Evolutionary conservation across 768 basidiomycete genomes (phyloP), one percentile per base, ranked within the genome.

Genomic region (Suillus clintonianus): DNA sequence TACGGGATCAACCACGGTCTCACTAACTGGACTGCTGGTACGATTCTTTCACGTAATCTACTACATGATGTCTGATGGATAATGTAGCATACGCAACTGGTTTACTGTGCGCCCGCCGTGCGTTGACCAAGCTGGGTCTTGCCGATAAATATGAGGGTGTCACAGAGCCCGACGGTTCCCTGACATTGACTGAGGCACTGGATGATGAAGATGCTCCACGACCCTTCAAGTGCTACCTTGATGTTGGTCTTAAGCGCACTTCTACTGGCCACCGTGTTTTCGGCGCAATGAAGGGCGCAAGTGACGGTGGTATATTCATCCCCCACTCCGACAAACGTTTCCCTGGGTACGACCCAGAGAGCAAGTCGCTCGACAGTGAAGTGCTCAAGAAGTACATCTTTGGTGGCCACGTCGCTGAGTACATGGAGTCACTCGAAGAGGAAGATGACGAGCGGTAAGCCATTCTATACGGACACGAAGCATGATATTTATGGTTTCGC

Each of bases 401-500:
- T 71, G 96, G 94, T 76, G 96, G 96, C 59, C 97, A 99, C 77
- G 91, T 99, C 62, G 94, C 97, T 58, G 97, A 99, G 81, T 99
- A 99, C 85, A 99, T 99, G 97, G 94, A 99, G 82, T 92, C 89
- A 62, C 82, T 99, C 60, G 97, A 99, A 82, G 97, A 99, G 85
- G 97, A 99, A 83, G 97, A 99, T 75, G 97, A 99, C 72, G 97
- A 99, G 81, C 87, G 95, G 89, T 89, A 69, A 65, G 85, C 15
- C 11, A 13, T 42, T 62, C 50, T 24, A 13, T 22, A 55, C 59
- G 13, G n/a, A 34, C 51, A 60, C 57, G 13, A 62, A 27, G 4
- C 17, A 3, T n/a, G 17, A 55, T 59, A 37, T 41, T 69, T 32
- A 71, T 59, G 42, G 65, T 64, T 37, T 39, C 37, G 45, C 27